Evolutionary conservation across 345 rosid species (phyloP), one percentile per base, ranked within the genome.

Genomic region (Leavenworthia alabamica): DNA sequence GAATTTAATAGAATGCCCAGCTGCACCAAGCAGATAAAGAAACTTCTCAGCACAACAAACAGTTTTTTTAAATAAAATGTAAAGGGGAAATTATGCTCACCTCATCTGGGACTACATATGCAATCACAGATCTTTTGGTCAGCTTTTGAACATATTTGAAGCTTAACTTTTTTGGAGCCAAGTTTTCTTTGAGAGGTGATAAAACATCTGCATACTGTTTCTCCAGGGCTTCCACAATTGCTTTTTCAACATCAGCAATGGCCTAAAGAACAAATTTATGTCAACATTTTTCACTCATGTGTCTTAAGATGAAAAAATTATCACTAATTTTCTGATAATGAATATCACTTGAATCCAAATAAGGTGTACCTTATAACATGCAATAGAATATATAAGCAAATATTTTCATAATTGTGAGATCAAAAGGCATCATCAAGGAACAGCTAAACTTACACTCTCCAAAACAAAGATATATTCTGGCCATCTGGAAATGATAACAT

Each of bases 401-500:
- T 24, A 22, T 46, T 15, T 52, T 23, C 26, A 65, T 4, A 14
- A 29, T 49, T 13, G n/a, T 1, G 46, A 54, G 35, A 19, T 35
- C 39, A 33, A 31, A 43, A 46, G 22, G 37, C n/a, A 19, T 14
- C n/a, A 19, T 14, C 37, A 72, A 33, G 56, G 40, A 41, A 49
- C 26, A 29, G 35, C 13, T 19, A 32, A 55, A 73, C 90, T 44
- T 83, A 93, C 99, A 78, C 85, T 83, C 73, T 89, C 99, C 27
- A 93, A 82, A 68, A 81, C 94, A 57, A 93, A 85, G 59, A 83
- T 81, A 70, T 93, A 93, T 51, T 89, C 96, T 24, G 99, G 99
- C 99, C 99, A 93, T 56, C 97, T 79, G 79, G 91, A 81, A 42
- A 87, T 93, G 69, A 89, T 87, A 61, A 93, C 85, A 78, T 89